phyloP scores from a whole-genome alignment of 805 yeast genomes.

The Hanseniaspora guilliermondii region DNA sequence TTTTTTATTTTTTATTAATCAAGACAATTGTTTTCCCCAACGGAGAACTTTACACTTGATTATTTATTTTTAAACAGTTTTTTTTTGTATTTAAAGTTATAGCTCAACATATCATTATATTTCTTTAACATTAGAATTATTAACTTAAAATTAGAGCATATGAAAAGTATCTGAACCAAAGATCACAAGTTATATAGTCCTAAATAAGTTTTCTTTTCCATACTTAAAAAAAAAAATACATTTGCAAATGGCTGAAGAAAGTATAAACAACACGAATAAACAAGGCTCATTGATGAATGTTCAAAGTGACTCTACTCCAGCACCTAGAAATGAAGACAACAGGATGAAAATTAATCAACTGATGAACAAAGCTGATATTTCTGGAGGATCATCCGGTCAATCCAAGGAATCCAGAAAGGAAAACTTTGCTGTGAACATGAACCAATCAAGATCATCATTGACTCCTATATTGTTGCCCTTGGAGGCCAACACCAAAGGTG shows the following conservation, averaged over 20 bases:
- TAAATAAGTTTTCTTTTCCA: neutral
- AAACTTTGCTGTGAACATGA: neutral
- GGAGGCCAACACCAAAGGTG: neutral
- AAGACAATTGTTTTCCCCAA: neutral
- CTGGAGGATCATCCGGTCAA: neutral
- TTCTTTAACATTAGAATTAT: no score
- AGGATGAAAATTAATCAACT: slow-evolving; percentile 2
- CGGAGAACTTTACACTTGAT: slow-evolving; percentile 1
- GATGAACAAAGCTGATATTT: neutral
- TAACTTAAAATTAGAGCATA: no score
- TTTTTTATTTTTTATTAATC: neutral
- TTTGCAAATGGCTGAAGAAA: neutral
- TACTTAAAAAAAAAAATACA: neutral
- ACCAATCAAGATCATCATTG: neutral
- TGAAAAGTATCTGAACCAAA: no score
- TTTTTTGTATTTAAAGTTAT: neutral
- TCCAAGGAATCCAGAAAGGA: neutral
- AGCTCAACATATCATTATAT: no score
- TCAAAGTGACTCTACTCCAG: neutral
- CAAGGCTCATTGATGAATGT: neutral
- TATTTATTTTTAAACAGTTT: neutral
- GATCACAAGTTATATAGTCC: no score
- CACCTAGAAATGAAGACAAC: neutral
- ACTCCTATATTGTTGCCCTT: neutral
- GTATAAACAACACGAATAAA: neutral